phyloP scores from a whole-genome alignment of 805 yeast genomes.

The Ogataea paradorogensis region DNA sequence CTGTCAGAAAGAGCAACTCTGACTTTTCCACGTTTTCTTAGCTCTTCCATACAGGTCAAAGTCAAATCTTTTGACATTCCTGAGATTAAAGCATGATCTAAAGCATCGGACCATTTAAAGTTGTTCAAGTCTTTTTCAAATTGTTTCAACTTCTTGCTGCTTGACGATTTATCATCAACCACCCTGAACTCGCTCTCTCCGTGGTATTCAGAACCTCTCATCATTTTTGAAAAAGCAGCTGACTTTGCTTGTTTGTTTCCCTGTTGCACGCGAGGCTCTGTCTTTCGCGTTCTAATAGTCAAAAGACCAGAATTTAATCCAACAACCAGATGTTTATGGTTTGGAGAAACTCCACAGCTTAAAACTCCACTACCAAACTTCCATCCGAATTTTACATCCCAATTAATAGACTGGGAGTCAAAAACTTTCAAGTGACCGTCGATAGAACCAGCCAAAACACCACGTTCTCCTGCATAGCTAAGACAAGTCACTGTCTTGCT shows the following conservation, averaged over 20 bases:
- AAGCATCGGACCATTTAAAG: constrained; percentile 90
- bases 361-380: constrained; percentile 93
- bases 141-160: constrained; percentile 62
- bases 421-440: constrained; percentile 98
- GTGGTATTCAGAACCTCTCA: constrained; percentile 85
- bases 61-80: constrained; percentile 82
- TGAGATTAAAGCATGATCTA: constrained; percentile 77
- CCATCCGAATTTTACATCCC: constrained; percentile 96
- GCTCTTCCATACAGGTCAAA: constrained; percentile 78
- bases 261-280: constrained; percentile 54
- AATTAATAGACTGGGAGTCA: constrained; percentile 65
- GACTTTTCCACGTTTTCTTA: constrained; percentile 85
- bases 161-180: constrained; percentile 53
- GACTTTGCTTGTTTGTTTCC: constrained; percentile 49
- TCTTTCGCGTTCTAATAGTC: constrained; percentile 83
- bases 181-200: constrained; percentile 84
- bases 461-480: constrained; percentile 67
- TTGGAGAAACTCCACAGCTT: constrained; percentile 86
- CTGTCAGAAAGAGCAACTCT: constrained; percentile 75
- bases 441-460: constrained; percentile 88
- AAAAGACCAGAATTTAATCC: constrained; percentile 89
- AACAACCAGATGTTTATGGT: constrained; percentile 82
- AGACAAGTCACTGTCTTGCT: constrained; percentile 91
- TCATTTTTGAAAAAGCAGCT: constrained; percentile 72
- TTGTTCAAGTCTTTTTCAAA: constrained; percentile 83